Evolutionary conservation across 2,329 filamentous ascomycete species (phyloP).

Genomic region (Neofusicoccum cordaticola): DNA sequence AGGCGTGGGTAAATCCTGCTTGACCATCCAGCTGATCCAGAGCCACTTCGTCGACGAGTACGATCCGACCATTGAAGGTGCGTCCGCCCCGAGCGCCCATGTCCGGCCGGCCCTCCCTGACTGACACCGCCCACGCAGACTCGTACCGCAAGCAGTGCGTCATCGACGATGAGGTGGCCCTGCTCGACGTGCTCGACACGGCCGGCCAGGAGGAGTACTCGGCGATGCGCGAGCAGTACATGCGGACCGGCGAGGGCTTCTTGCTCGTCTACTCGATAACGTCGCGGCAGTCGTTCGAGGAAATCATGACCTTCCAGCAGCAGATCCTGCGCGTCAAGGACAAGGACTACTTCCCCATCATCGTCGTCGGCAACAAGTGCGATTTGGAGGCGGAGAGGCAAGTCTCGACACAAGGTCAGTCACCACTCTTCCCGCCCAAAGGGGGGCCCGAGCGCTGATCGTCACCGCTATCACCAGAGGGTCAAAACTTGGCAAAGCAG

Average conservation of each 20-base stretch:
- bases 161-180: constrained; percentile 95
- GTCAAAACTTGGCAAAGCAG: constrained; percentile 76
- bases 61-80: constrained; percentile 98
- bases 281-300: constrained; percentile 94
- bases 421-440: constrained; percentile 4
- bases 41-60: constrained; percentile 99
- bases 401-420: constrained; percentile 85
- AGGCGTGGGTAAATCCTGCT: constrained; percentile 97
- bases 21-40: constrained; percentile 81
- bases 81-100: constrained; percentile 27
- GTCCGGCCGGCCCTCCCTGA: background rate
- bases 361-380: constrained; percentile 98
- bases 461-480: constrained; percentile 60
- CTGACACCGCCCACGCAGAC: constrained; percentile 55
- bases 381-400: constrained; percentile 92
- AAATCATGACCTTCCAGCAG: constrained; percentile 98
- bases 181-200: constrained; percentile 96
- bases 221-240: constrained; percentile 99
- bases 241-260: constrained; percentile 98
- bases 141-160: constrained; percentile 99
- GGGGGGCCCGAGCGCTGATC: constrained; percentile 17
- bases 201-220: constrained; percentile 99
- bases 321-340: constrained; percentile 98
- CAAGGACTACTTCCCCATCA: constrained; percentile 99
- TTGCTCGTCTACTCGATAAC: constrained; percentile 98